Conservation (phyloP, 345 rosid genomes). For the Dimocarpus longan region DNA sequence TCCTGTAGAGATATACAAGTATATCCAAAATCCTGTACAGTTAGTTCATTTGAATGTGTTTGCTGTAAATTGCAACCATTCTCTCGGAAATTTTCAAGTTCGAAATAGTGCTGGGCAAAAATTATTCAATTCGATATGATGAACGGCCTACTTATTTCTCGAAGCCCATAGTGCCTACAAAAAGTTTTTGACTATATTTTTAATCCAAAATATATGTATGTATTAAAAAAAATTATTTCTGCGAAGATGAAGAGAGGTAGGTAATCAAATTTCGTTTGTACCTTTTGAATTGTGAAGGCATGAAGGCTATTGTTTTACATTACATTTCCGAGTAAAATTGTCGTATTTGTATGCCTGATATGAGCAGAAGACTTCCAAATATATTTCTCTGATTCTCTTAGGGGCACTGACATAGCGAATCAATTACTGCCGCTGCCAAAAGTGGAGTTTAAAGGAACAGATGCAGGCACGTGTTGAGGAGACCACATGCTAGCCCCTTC, state of each 20-base stretch:
- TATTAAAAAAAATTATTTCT: background rate
- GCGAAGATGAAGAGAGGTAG: background rate
- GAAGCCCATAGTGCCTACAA: slow-evolving; percentile 1
- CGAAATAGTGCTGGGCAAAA: background rate
- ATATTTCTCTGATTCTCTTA: background rate
- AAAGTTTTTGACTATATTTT: background rate
- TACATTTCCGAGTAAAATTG: background rate
- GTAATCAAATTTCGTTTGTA: background rate
- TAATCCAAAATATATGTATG: too few relatives aligned
- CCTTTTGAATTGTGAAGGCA: background rate
- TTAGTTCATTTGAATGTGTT: background rate
- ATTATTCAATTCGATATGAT: background rate
- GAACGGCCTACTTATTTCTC: background rate
- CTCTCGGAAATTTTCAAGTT: background rate
- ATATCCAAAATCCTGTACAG: slow-evolving; percentile 4
- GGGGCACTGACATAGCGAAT: slow-evolving; percentile 6
- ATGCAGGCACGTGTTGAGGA: slow-evolving; percentile 56
- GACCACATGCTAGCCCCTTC: slow-evolving; percentile 52
- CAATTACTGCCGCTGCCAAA: slow-evolving; percentile 57
- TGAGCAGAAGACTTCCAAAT: background rate
- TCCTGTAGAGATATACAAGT: background rate
- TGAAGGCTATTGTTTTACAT: background rate
- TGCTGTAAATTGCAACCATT: slow-evolving; percentile 1
- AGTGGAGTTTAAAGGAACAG: slow-evolving; percentile 52
- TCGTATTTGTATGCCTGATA: background rate